phyloP scores from a whole-genome alignment of 1,284 basidiomycete genomes.

The Leccinum cinnamomeum region DNA sequence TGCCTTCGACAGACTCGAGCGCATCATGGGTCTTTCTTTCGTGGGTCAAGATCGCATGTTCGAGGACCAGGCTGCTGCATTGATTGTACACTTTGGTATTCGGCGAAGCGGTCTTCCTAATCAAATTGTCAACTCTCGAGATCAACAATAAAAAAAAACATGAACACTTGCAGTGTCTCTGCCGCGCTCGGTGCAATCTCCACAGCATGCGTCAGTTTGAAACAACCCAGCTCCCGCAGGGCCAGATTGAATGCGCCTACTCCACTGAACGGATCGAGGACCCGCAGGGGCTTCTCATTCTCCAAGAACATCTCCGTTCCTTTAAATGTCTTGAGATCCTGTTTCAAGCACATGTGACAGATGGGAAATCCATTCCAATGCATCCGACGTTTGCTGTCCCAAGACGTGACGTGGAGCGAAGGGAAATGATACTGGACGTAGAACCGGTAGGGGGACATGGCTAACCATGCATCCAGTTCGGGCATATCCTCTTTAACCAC shows the following conservation, averaged over 20 bases:
- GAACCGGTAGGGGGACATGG: conserved; percentile 55
- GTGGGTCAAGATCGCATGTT: conserved; percentile 51
- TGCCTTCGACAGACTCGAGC: conserved; percentile 40
- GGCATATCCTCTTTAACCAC: conserved; percentile 37
- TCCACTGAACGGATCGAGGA: conserved; percentile 67
- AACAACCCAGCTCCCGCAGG: conserved; percentile 48
- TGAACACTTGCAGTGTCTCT: conserved; percentile 51
- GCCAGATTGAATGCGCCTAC: conserved; percentile 63
- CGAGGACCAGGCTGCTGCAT: conserved; percentile 61
- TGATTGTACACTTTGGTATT: conserved; percentile 50
- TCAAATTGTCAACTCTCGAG: conserved; percentile 5
- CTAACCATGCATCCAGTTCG: conserved; percentile 48
- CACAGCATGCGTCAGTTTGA: conserved; percentile 62
- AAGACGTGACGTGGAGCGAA: conserved; percentile 39
- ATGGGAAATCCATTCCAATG: conserved; percentile 38
- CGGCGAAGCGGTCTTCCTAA: conserved; percentile 47
- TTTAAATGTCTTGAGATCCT: conserved; percentile 35
- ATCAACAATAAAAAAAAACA: background rate
- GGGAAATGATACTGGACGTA: conserved; percentile 52
- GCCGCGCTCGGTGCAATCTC: conserved; percentile 74
- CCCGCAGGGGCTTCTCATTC: conserved; percentile 38
- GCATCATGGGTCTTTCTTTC: conserved; percentile 39
- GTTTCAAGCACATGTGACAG: conserved; percentile 47
- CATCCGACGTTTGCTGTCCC: conserved; percentile 38
- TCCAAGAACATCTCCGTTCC: conserved; percentile 35